Evolutionary conservation across 2,329 filamentous ascomycete species (phyloP), one percentile per base, ranked within the genome.

Genomic region (Diaporthe eres): DNA sequence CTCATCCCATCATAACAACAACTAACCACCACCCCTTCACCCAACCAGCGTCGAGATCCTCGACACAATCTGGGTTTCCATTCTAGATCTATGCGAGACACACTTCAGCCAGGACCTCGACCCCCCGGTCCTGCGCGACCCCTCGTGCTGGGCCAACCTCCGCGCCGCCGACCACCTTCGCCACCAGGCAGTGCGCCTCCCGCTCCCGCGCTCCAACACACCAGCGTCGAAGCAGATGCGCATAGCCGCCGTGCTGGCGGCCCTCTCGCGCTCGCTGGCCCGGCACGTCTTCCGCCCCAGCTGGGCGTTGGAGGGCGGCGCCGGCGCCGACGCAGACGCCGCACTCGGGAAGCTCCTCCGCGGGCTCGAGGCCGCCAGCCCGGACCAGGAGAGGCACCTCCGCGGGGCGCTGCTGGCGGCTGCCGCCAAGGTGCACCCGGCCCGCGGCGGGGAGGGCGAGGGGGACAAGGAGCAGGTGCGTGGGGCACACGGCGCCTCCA

Each of bases 151-250:
- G 82, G 79, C 77, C 75, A 82, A 82, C 74, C 80, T 84, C 22
- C 81, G 80, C 55, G 77, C 77, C 60, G 80, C 81, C 15, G 80
- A 81, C 1, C 81, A 83, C 55, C 82, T 84, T 76, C 81, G 81
- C 77, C 79, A 81, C 75, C 61, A 47, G 4, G 80, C 82, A 1
- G 81, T 80, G 1, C 80, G 81, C 39, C 79, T 83, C 49, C 83
- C 83, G 1, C 80, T 84, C 0, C 83, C 83, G 5, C 82, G 80
- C 47, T 82, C 82, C 79, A 84, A 84, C 79, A 79, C 81, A 9
- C 76, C 81, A 0, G 81, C 82, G 2, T 82, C 83, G 68, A 84
- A 84, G 77, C 80, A 81, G 28, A 84, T 84, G 83, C 83, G 83
- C 74, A 82, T 83, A 72, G 80, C 81, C n/a, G 81, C 82, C 10